Percentiles rank a stretch among this genome's conserved stretches.
Conservation (phyloP, 106 monocot species). For the Posidonia australis region DNA sequence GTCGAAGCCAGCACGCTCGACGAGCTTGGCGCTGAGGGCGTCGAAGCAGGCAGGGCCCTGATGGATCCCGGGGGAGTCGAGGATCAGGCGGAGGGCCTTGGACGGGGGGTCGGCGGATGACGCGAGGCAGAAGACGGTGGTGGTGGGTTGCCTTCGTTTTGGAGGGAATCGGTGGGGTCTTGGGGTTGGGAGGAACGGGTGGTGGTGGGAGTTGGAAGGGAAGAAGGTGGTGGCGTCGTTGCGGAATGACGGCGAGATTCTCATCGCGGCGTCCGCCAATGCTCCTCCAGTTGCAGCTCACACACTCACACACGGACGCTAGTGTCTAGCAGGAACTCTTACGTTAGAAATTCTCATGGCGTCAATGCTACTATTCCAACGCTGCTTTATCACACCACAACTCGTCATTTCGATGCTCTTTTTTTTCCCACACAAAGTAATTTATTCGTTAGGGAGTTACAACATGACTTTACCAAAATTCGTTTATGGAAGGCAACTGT, state of each 20-base stretch:
- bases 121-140: not conserved
- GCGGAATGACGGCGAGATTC: not conserved
- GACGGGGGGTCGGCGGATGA: slow-evolving; percentile 29
- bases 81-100: slow-evolving; percentile 49
- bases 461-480: too few species aligned
- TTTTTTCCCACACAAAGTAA: too few species aligned
- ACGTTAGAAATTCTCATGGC: too few species aligned
- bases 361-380: too few species aligned
- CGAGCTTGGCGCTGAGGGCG: slow-evolving; percentile 82
- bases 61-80: slow-evolving; percentile 69
- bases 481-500: too few species aligned
- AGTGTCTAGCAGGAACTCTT: too few species aligned
- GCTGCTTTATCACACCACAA: too few species aligned
- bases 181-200: not conserved
- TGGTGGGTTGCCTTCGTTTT: too few species aligned
- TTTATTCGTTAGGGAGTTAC: too few species aligned
- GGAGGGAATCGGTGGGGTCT: not conserved
- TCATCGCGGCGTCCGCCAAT: not conserved
- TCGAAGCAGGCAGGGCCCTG: slow-evolving; percentile 92
- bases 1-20: slow-evolving; percentile 66
- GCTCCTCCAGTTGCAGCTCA: not conserved
- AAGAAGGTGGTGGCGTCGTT: not conserved
- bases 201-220: not conserved
- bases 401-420: too few species aligned
- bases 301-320: too few species aligned